Base-by-base conservation (phyloP, 768 basidiomycete species). In the Leccinum longicurvipes region DNA sequence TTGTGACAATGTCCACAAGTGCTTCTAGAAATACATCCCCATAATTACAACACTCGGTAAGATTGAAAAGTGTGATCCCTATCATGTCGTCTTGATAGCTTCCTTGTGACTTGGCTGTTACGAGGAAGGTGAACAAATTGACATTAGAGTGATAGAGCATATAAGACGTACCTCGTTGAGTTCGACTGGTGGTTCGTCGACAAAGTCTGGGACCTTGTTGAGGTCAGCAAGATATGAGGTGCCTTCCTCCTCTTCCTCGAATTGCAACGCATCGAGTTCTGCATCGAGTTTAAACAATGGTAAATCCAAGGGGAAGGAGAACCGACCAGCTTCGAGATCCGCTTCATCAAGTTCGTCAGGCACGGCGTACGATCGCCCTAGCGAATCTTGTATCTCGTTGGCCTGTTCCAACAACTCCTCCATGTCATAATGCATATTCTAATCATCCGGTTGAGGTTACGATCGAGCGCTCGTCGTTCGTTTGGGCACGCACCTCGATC, bases 331-430 rank as follows among this genome's bases (percentile, higher is more conserved):
- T 79, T 98, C 89, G 4, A 99, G 79, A 72, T 98, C 97, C 8
- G 91, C 93, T 71, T 99, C 97, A 73, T 99, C 97, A 23, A 99
- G 79, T 70, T 98, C 97, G 62, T 99, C 97, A 15, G 97, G 97
- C 0, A 98, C 91, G 14, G 88, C 91, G 71, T 99, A 99, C 23
- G 93, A 95, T 59, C 96, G 79, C 17, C 90, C 92, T 23, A 99
- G 76, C 21, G 89, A 84, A 71, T 98, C 97, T 67, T 98, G 96
- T 56, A 99, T 93, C 71, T 99, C 97, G 66, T 98, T 98, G 10
- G 94, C 91, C 70, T 97, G 93, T 66, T 98, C 97, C 56, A 99
- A 76, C 59, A 98, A 71, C 55, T 98, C 97, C 66, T 97, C 94
- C 95, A 99, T 98, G 57, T 99, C 96, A 69, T 89, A 93, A 70